A percentile compares a stretch with the other conserved stretches of the same genome.
These are phyloP conservation scores for Daldinia decipiens DNA, from an alignment of 495 filamentous ascomycete species.

Conservation along the genomic window DNA sequence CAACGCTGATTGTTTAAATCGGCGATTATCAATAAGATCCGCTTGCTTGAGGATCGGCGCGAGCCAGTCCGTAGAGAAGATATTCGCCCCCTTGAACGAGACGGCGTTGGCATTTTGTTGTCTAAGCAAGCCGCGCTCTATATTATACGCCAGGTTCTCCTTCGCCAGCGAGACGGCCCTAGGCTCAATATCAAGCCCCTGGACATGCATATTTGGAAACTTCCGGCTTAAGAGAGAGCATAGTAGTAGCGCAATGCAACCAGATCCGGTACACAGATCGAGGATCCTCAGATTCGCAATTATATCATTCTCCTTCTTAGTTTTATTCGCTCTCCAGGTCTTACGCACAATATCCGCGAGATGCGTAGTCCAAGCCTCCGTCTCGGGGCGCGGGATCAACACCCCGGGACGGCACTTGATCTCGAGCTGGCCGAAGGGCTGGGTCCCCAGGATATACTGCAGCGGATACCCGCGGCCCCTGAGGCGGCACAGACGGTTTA, in stretches of 20 bases:
- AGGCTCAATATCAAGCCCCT: conserved; percentile 70
- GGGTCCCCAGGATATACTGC: conserved; percentile 89
- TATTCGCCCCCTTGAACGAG: conserved; percentile 63
- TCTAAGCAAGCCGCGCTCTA: conserved; percentile 23
- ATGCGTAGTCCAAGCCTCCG: conserved; percentile 72
- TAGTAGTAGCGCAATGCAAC: conserved; percentile 86
- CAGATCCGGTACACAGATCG: conserved; percentile 90
- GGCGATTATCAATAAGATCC: not conserved
- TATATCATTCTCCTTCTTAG: not conserved
- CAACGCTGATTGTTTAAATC: no score
- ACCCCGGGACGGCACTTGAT: conserved; percentile 81
- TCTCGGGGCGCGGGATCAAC: conserved; percentile 86
- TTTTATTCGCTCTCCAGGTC: not conserved
- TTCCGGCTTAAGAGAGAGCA: conserved; percentile 60
- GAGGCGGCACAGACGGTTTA: conserved; percentile 60
- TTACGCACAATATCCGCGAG: conserved; percentile 60
- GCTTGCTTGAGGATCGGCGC: conserved; percentile 4
- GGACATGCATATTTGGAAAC: conserved; percentile 35
- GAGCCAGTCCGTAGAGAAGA: conserved; percentile 57
- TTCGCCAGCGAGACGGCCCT: conserved; percentile 69
- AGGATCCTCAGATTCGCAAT: conserved; percentile 65
- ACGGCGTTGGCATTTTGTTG: conserved; percentile 40
- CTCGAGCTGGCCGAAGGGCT: conserved; percentile 86
- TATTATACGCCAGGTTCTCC: conserved; percentile 68
- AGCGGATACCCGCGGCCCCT: conserved; percentile 76